These are phyloP conservation scores for Candida neerlandica DNA, from an alignment of 1,139 yeast genomes.

Conservation along the genomic window DNA sequence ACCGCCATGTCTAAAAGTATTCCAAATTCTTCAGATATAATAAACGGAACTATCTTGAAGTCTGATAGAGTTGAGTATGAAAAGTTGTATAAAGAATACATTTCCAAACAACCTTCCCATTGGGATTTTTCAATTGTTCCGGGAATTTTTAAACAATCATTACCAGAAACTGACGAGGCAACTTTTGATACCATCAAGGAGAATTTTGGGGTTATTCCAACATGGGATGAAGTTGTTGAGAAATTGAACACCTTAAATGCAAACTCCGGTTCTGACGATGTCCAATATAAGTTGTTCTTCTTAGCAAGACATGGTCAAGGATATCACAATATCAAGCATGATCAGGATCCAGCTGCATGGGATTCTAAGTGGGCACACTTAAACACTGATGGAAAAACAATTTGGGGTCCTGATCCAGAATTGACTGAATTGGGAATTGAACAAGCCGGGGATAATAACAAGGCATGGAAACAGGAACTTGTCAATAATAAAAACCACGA, in stretches of 20 bases:
- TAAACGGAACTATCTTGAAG: constrained; percentile 15
- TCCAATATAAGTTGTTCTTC: constrained; percentile 39
- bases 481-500: constrained; percentile 14
- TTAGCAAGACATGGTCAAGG: constrained; percentile 53
- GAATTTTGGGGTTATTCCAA: constrained; percentile 37
- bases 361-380: constrained; percentile 45
- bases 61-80: constrained; percentile 20
- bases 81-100: constrained; percentile 16
- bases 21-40: background rate
- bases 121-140: constrained; percentile 47
- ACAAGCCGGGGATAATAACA: constrained; percentile 38
- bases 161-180: constrained; percentile 37
- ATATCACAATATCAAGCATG: constrained; percentile 46
- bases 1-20: background rate
- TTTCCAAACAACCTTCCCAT: constrained; percentile 12
- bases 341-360: constrained; percentile 48
- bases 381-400: constrained; percentile 45
- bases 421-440: constrained; percentile 42
- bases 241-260: constrained; percentile 33
- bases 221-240: constrained; percentile 35
- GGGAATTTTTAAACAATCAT: constrained; percentile 40
- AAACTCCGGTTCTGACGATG: constrained; percentile 14
- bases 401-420: constrained; percentile 52
- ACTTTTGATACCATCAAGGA: constrained; percentile 41
- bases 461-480: constrained; percentile 28